Percentiles rank a stretch among this genome's conserved stretches.
Evolutionary conservation across 1,284 basidiomycete genomes (phyloP).

Genomic region (Marasmius oreades): DNA sequence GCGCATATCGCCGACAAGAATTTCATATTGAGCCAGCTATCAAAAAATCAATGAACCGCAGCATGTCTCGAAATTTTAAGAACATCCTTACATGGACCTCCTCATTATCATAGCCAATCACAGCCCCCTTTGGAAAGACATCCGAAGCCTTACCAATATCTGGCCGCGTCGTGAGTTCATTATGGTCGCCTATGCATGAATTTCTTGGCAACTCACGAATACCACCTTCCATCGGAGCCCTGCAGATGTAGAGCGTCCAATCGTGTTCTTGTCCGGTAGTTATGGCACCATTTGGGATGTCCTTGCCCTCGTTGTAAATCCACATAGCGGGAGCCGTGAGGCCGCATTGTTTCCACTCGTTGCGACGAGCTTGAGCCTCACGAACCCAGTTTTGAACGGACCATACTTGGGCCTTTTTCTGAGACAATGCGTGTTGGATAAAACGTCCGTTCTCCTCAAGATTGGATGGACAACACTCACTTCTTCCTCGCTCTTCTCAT

Average conservation of each 20-base stretch:
- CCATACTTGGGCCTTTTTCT: conserved; percentile 54
- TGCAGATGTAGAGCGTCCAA: conserved; percentile 52
- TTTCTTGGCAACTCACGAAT: conserved; percentile 45
- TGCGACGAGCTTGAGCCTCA: conserved; percentile 52
- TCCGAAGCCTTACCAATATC: conserved; percentile 65
- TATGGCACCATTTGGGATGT: conserved; percentile 58
- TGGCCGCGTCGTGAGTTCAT: conserved; percentile 23
- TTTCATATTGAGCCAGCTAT: conserved; percentile 58
- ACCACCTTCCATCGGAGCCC: conserved; percentile 56
- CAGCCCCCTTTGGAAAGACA: conserved; percentile 54
- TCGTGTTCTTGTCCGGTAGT: conserved; percentile 52
- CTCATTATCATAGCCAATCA: conserved; percentile 55
- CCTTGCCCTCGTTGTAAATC: conserved; percentile 54
- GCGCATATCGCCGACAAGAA: conserved; percentile 60
- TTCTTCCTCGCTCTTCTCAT: conserved; percentile 56
- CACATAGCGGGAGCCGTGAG: conserved; percentile 50
- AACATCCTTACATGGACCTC: conserved; percentile 49
- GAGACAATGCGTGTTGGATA: conserved; percentile 5
- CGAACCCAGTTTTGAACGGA: conserved; percentile 51
- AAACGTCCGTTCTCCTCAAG: background rate
- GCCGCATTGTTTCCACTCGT: conserved; percentile 46
- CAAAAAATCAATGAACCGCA: background rate
- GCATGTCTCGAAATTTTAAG: background rate
- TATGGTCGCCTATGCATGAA: background rate
- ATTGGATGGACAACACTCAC: conserved; percentile 27